Evolutionary conservation across 768 basidiomycete genomes (phyloP).

Genomic region (Suillus discolor): DNA sequence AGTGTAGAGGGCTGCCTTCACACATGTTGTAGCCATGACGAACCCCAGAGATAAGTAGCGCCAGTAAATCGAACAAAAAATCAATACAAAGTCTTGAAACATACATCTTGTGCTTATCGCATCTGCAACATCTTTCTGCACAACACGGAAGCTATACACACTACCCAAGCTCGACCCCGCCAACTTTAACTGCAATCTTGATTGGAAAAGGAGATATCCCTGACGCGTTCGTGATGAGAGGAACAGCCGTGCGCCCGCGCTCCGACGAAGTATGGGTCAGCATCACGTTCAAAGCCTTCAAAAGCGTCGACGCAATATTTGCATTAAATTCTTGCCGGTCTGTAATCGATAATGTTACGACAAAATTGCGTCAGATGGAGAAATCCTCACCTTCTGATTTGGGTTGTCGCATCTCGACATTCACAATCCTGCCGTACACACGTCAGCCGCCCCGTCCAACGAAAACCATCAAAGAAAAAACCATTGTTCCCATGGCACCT

Average conservation of each 20-base stretch:
- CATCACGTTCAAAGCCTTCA: slow-evolving; percentile 70
- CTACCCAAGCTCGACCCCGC: slow-evolving; percentile 60
- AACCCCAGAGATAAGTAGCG: not conserved
- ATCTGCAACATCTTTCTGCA: not conserved
- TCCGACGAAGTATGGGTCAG: slow-evolving; percentile 80
- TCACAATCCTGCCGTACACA: slow-evolving; percentile 60
- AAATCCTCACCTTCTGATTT: slow-evolving; percentile 57
- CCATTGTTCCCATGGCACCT: slow-evolving; percentile 90
- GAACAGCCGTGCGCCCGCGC: slow-evolving; percentile 71
- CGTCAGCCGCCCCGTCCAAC: not conserved
- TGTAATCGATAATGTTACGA: slow-evolving; percentile 20
- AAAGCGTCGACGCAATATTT: slow-evolving; percentile 61
- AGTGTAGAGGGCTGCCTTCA: not conserved
- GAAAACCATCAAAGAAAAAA: slow-evolving; percentile 28
- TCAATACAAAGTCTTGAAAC: not conserved
- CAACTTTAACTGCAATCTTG: slow-evolving; percentile 66
- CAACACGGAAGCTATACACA: not conserved
- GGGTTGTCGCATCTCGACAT: slow-evolving; percentile 77
- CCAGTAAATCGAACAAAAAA: not conserved
- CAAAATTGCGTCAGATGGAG: not conserved
- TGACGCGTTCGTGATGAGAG: slow-evolving; percentile 74
- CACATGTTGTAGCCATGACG: not conserved
- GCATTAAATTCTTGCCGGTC: slow-evolving; percentile 56
- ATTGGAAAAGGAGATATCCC: slow-evolving; percentile 85
- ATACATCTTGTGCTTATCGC: not conserved